phyloP scores from a whole-genome alignment of 1,284 basidiomycete genomes.

The Tremellales sp. region DNA sequence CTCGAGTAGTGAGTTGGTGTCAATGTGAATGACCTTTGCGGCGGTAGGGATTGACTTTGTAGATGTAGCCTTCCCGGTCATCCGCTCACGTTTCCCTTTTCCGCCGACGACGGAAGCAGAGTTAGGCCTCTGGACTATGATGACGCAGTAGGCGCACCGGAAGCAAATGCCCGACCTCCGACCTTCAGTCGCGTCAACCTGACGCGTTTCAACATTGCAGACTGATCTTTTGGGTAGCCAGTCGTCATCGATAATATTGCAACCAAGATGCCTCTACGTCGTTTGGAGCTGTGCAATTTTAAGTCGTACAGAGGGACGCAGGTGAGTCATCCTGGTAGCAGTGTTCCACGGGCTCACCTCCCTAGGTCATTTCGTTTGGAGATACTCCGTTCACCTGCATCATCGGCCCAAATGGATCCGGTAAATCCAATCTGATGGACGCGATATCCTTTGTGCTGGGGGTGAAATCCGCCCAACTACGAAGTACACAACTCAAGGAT shows the following conservation, averaged over 20 bases:
- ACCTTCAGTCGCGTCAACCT: constrained; percentile 1
- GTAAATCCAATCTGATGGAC: constrained; percentile 99
- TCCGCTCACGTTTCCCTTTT: no score
- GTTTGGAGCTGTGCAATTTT: constrained; percentile 84
- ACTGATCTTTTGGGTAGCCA: no score
- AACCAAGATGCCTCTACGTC: constrained; percentile 46
- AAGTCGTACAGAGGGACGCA: constrained; percentile 70
- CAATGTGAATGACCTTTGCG: no score
- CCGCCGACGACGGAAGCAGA: no score
- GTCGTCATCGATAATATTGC: not conserved
- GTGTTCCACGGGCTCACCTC: not conserved
- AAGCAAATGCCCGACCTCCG: not conserved
- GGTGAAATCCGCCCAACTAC: constrained; percentile 86
- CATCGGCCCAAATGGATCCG: constrained; percentile 98
- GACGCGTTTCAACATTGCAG: not conserved
- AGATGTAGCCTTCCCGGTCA: no score
- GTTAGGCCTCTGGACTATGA: not conserved
- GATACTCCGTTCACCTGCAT: constrained; percentile 78
- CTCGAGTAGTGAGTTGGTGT: no score
- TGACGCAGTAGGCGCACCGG: not conserved
- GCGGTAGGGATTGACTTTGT: no score
- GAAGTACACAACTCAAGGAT: constrained; percentile 90
- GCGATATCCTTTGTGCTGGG: constrained; percentile 99
- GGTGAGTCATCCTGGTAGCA: constrained; percentile 48
- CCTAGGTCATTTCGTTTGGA: constrained; percentile 45